A percentile compares a stretch with the other conserved stretches of the same genome.
Evolutionary conservation across 2,329 filamentous ascomycete species (phyloP).

Genomic region (Sclerotiophoma versabilis): DNA sequence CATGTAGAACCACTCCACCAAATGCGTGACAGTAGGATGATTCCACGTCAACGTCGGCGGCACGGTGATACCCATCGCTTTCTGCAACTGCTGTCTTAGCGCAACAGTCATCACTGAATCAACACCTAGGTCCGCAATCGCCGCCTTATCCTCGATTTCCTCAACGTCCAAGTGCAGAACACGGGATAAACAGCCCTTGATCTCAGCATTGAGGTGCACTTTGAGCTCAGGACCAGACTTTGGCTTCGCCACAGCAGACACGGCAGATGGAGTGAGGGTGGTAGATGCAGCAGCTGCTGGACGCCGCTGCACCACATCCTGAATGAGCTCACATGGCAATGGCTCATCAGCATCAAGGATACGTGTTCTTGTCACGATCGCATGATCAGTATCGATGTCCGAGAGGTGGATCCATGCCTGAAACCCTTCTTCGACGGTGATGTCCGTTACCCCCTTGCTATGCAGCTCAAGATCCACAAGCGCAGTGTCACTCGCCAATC

Average conservation of each 20-base stretch:
- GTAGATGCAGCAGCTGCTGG: neutral
- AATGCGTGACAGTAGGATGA: conserved; percentile 49
- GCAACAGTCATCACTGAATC: conserved; percentile 53
- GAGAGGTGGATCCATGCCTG: conserved; percentile 51
- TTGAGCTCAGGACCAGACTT: conserved; percentile 38
- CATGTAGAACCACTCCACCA: conserved; percentile 48
- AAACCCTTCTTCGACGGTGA: conserved; percentile 53
- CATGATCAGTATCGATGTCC: conserved; percentile 49
- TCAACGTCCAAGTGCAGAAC: conserved; percentile 45
- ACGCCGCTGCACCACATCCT: conserved; percentile 25
- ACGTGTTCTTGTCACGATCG: conserved; percentile 47
- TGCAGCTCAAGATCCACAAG: conserved; percentile 53
- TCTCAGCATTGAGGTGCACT: conserved; percentile 37
- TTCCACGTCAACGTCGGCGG: conserved; percentile 53
- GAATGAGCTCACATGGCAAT: conserved; percentile 22
- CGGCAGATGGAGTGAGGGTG: neutral
- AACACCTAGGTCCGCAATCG: conserved; percentile 50
- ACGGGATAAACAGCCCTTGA: conserved; percentile 44
- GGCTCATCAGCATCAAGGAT: conserved; percentile 44
- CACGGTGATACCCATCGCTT: conserved; percentile 44
- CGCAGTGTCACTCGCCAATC: conserved; percentile 49
- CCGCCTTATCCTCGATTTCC: conserved; percentile 45
- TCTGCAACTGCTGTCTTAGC: conserved; percentile 48
- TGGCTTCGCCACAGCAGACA: conserved; percentile 3
- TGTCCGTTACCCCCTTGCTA: conserved; percentile 53